Conservation (phyloP, 2,329 filamentous ascomycete species). For the Huntiella savannae region DNA sequence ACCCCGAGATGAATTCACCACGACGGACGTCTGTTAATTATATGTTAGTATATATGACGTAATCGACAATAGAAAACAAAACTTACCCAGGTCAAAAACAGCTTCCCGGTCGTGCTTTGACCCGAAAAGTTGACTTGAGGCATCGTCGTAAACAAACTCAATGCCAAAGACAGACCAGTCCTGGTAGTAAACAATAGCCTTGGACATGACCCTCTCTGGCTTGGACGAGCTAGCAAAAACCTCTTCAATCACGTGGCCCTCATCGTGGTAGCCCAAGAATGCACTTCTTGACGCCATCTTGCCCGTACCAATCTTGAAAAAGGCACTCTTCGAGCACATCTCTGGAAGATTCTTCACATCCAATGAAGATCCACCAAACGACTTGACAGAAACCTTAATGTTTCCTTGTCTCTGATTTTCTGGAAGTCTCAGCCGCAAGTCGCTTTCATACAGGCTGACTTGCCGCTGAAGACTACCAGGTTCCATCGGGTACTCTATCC, state of each 20-base stretch:
- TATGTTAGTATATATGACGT: constrained; percentile 2
- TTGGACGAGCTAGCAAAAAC: constrained; percentile 51
- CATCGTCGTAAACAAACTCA: constrained; percentile 85
- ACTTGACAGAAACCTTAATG: constrained; percentile 56
- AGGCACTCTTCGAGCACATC: constrained; percentile 51
- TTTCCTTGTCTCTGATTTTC: constrained; percentile 52
- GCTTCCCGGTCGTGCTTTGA: constrained; percentile 52
- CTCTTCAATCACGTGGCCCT: constrained; percentile 54
- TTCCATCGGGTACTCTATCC: constrained; percentile 59
- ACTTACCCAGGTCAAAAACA: constrained; percentile 58
- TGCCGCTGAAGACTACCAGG: constrained; percentile 48
- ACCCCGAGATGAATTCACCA: constrained; percentile 75
- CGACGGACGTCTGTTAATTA: constrained; percentile 26
- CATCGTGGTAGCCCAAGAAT: constrained; percentile 51
- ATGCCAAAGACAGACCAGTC: constrained; percentile 55
- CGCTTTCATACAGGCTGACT: constrained; percentile 53
- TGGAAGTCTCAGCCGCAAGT: constrained; percentile 52
- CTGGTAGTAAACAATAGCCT: constrained; percentile 60
- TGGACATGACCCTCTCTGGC: constrained; percentile 54
- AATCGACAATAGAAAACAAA: neutral
- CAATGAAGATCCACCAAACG: constrained; percentile 52
- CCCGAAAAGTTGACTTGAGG: constrained; percentile 68
- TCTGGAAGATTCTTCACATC: constrained; percentile 59
- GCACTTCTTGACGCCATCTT: constrained; percentile 59
- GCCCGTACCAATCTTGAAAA: constrained; percentile 50